Conservation (phyloP, 768 basidiomycete genomes). For the Pseudohyphozyma bogoriensis region DNA sequence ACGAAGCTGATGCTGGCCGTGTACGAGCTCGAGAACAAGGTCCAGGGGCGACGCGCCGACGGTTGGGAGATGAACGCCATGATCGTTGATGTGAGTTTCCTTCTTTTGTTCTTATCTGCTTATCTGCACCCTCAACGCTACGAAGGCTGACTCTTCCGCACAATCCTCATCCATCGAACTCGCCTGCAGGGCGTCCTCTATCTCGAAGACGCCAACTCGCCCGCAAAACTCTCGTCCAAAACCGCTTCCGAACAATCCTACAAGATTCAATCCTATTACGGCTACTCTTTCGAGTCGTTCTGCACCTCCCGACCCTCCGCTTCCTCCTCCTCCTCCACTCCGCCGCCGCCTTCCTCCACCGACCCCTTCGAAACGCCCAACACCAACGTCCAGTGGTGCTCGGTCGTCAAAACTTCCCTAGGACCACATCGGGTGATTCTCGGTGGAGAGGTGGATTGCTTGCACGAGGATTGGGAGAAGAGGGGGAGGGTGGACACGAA, state of each 20-base stretch:
- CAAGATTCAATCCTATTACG: conserved; percentile 61
- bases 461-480: conserved; percentile 33
- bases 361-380: conserved; percentile 58
- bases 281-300: conserved; percentile 78
- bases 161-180: background rate
- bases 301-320: conserved; percentile 47
- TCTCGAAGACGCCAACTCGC: conserved; percentile 28
- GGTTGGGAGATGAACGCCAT: conserved; percentile 76
- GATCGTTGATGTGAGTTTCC: conserved; percentile 57
- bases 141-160: conserved; percentile 21
- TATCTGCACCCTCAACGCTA: background rate
- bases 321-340: conserved; percentile 19
- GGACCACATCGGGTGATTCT: conserved; percentile 61
- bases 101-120: conserved; percentile 59
- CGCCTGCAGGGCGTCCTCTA: conserved; percentile 28
- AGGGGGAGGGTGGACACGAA: conserved; percentile 2
- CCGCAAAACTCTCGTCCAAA: conserved; percentile 35
- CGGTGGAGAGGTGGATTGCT: conserved; percentile 86
- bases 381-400: conserved; percentile 85
- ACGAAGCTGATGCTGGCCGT: conserved; percentile 79
- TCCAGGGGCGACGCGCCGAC: conserved; percentile 39
- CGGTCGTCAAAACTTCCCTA: conserved; percentile 74
- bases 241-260: conserved; percentile 57
- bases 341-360: background rate
- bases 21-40: conserved; percentile 52